Evolutionary conservation across 306 rosid genomes (phyloP).

Genomic region (Lathyrus tuberosus): DNA sequence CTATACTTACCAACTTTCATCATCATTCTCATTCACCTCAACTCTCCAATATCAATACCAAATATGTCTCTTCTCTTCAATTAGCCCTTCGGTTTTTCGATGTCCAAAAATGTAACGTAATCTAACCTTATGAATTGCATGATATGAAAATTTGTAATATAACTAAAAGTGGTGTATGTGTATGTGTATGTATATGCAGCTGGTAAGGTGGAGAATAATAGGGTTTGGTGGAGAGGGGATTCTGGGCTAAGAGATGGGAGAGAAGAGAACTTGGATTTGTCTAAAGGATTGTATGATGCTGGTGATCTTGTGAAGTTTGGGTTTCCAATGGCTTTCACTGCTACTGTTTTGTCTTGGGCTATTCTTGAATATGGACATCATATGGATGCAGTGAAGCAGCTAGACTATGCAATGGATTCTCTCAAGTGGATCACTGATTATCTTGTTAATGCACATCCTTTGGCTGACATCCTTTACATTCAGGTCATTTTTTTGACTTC

Average conservation of each 20-base stretch:
- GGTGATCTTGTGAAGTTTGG: slow-evolving; percentile 75
- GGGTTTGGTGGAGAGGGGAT: slow-evolving; percentile 71
- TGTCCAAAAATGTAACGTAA: slow-evolving; percentile 55
- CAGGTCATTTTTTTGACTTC: slow-evolving; percentile 48
- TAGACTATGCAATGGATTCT: slow-evolving; percentile 50
- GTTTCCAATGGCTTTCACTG: slow-evolving; percentile 79
- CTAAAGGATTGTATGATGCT: slow-evolving; percentile 81
- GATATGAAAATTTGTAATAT: background rate
- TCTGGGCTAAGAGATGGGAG: slow-evolving; percentile 70
- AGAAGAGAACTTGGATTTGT: slow-evolving; percentile 62
- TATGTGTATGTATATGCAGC: slow-evolving; percentile 42
- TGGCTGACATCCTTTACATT: slow-evolving; percentile 60
- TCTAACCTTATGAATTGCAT: background rate
- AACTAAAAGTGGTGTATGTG: background rate
- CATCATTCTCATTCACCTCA: slow-evolving; percentile 15
- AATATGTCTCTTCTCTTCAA: slow-evolving; percentile 51
- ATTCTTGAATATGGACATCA: slow-evolving; percentile 74
- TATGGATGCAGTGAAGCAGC: slow-evolving; percentile 57
- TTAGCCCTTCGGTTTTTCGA: slow-evolving; percentile 65
- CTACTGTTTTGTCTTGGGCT: slow-evolving; percentile 74
- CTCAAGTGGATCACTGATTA: slow-evolving; percentile 76
- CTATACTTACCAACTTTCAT: slow-evolving; percentile 33
- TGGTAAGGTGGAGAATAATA: slow-evolving; percentile 54
- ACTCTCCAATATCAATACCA: slow-evolving; percentile 41
- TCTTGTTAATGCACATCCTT: slow-evolving; percentile 68